These are phyloP conservation scores for Xerocomus tenax DNA, from an alignment of 1,284 basidiomycete genomes.

Conservation along the genomic window DNA sequence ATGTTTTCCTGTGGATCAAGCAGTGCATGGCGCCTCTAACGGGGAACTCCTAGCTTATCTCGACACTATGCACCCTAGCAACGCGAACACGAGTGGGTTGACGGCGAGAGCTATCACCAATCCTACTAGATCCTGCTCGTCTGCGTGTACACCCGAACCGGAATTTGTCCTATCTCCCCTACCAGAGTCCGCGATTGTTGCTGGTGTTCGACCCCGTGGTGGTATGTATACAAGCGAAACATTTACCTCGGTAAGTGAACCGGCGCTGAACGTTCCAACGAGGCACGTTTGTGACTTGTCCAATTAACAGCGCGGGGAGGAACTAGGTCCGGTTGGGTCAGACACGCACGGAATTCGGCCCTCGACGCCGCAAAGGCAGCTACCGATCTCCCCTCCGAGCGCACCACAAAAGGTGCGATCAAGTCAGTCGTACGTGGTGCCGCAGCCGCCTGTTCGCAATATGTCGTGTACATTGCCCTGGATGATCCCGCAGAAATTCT, in stretches of 20 bases:
- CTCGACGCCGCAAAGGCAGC: constrained; percentile 22
- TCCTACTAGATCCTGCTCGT: constrained; percentile 4
- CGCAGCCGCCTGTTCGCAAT: constrained; percentile 13
- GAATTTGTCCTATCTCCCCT: constrained; percentile 46
- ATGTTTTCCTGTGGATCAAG: constrained; percentile 12
- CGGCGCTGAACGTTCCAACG: background rate
- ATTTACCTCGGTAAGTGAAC: constrained; percentile 18
- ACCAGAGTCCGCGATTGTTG: constrained; percentile 3
- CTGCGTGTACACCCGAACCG: constrained; percentile 36
- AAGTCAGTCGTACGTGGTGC: constrained; percentile 10
- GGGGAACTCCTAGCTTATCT: constrained; percentile 15
- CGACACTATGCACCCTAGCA: constrained; percentile 6
- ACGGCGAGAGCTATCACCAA: background rate
- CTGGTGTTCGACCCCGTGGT: constrained; percentile 12
- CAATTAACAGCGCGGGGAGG: background rate
- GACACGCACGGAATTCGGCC: constrained; percentile 4
- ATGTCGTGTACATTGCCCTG: constrained; percentile 23
- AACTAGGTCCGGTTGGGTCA: background rate
- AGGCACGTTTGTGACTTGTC: constrained; percentile 4
- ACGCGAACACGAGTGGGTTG: constrained; percentile 1
- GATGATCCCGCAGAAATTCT: constrained; percentile 19
- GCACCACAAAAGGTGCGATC: constrained; percentile 24
- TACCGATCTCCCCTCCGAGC: constrained; percentile 18
- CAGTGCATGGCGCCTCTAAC: constrained; percentile 7
- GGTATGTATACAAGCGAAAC: constrained; percentile 8